Percentiles rank a stretch among this genome's conserved stretches.
Conservation (phyloP, 2,329 filamentous ascomycete species). For the Blastomyces emzantsi region DNA sequence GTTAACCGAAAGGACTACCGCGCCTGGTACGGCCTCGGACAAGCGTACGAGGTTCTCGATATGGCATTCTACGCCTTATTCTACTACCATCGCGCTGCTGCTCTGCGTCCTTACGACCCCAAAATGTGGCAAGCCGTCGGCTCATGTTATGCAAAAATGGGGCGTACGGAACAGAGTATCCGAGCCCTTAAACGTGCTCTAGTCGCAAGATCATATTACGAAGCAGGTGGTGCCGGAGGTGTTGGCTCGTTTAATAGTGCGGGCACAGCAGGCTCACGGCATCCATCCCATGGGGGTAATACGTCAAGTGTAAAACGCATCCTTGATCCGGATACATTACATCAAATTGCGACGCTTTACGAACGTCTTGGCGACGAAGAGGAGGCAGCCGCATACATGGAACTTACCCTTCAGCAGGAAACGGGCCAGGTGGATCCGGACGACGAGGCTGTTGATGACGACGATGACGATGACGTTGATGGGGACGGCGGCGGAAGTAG, state of each 20-base stretch:
- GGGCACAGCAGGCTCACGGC: slow-evolving; percentile 38
- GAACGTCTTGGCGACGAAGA: slow-evolving; percentile 68
- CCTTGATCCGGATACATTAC: slow-evolving; percentile 81
- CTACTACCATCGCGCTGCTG: slow-evolving; percentile 94
- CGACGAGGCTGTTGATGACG: slow-evolving; percentile 28
- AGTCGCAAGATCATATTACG: slow-evolving; percentile 78
- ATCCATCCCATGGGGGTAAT: slow-evolving; percentile 24
- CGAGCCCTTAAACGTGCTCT: slow-evolving; percentile 90
- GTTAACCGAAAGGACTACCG: slow-evolving; percentile 94
- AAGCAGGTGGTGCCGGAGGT: slow-evolving; percentile 42
- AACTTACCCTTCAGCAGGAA: slow-evolving; percentile 87
- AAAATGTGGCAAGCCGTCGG: slow-evolving; percentile 99
- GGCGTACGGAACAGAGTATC: slow-evolving; percentile 78
- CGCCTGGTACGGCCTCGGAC: slow-evolving; percentile 94
- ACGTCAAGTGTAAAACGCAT: slow-evolving; percentile 28
- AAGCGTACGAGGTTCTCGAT: slow-evolving; percentile 95
- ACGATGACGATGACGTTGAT: slow-evolving; percentile 24
- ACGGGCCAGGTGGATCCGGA: slow-evolving; percentile 51
- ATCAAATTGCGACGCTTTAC: slow-evolving; percentile 84
- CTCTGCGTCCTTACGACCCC: slow-evolving; percentile 86
- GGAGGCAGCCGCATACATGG: slow-evolving; percentile 89
- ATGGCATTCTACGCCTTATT: slow-evolving; percentile 97
- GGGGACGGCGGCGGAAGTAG: slow-evolving; percentile 35
- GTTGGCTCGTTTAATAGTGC: slow-evolving; percentile 26
- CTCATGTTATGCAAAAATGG: slow-evolving; percentile 83